Conservation (phyloP, 495 filamentous ascomycete species). For the Aspergillus olivimuriae region DNA sequence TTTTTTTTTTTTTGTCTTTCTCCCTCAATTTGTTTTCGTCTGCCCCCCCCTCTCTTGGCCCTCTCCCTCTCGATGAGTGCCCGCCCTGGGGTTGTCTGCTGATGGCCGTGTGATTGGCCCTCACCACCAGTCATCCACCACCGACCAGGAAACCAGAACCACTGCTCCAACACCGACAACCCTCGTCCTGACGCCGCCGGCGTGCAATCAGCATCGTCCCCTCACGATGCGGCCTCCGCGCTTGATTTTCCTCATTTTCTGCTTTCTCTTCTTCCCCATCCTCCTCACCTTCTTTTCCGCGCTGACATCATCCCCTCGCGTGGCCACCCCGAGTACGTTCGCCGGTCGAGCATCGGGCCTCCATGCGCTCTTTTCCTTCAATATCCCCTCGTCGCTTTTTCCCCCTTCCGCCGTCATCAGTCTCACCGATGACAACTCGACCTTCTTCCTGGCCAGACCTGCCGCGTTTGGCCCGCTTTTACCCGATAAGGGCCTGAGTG, state of each 20-base stretch:
- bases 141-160: conserved; percentile 16
- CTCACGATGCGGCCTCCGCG: conserved; percentile 51
- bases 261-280: conserved; percentile 49
- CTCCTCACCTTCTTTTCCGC: conserved; percentile 46
- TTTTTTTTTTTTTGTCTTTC: conserved; percentile 11
- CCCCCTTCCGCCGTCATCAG: conserved; percentile 92
- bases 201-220: not conserved
- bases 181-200: conserved; percentile 1
- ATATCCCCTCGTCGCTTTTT: conserved; percentile 71
- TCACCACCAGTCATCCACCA: conserved; percentile 15
- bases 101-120: conserved; percentile 38
- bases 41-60: conserved; percentile 5
- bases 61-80: conserved; percentile 35
- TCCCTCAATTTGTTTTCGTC: conserved; percentile 8
- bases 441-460: conserved; percentile 87
- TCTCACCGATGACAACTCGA: conserved; percentile 95
- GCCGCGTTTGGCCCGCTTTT: conserved; percentile 87
- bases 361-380: conserved; percentile 56
- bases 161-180: conserved; percentile 4
- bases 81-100: conserved; percentile 18
- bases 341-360: conserved; percentile 39
- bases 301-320: conserved; percentile 35
- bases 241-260: conserved; percentile 45
- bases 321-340: conserved; percentile 34
- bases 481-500: conserved; percentile 68